Percentiles rank a stretch among this genome's conserved stretches.
Evolutionary conservation across 2,329 filamentous ascomycete species (phyloP).

Genomic region (Sporothrix brasiliensis): DNA sequence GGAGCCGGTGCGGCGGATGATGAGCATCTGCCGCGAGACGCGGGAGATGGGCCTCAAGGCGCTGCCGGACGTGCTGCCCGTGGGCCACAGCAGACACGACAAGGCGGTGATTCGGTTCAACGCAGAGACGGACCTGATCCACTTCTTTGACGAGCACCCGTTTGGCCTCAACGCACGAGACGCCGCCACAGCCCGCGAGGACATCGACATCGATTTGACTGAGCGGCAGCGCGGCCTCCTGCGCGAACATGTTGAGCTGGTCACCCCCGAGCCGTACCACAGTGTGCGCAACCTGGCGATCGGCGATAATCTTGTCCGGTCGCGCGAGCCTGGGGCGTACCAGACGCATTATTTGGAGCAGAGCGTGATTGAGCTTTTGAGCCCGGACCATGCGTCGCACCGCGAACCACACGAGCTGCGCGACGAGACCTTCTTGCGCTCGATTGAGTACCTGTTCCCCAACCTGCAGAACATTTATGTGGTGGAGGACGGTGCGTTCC

Average conservation of each 20-base stretch:
- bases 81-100: slow-evolving; percentile 5
- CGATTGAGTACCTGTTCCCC: slow-evolving; percentile 30
- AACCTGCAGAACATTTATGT: slow-evolving; percentile 33
- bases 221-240: no score
- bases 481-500: slow-evolving; percentile 27
- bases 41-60: slow-evolving; percentile 30
- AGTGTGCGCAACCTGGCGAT: slow-evolving; percentile 30
- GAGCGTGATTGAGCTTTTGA: slow-evolving; percentile 17
- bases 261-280: background rate
- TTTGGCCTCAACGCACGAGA: background rate
- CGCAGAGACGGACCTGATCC: slow-evolving; percentile 32
- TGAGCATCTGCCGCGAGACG: slow-evolving; percentile 34
- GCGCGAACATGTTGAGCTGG: background rate
- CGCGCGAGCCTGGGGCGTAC: slow-evolving; percentile 27
- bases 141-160: slow-evolving; percentile 22
- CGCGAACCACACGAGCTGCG: slow-evolving; percentile 28
- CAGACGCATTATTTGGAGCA: slow-evolving; percentile 1
- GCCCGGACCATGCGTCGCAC: slow-evolving; percentile 26
- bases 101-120: slow-evolving; percentile 32
- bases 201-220: no score
- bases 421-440: background rate
- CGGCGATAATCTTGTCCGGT: slow-evolving; percentile 20
- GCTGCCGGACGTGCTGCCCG: slow-evolving; percentile 34
- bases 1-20: slow-evolving; percentile 26
- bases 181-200: no score